These are phyloP conservation scores for Ophiostoma australiae DNA, from an alignment of 2,329 filamentous ascomycete species.

Conservation along the genomic window DNA sequence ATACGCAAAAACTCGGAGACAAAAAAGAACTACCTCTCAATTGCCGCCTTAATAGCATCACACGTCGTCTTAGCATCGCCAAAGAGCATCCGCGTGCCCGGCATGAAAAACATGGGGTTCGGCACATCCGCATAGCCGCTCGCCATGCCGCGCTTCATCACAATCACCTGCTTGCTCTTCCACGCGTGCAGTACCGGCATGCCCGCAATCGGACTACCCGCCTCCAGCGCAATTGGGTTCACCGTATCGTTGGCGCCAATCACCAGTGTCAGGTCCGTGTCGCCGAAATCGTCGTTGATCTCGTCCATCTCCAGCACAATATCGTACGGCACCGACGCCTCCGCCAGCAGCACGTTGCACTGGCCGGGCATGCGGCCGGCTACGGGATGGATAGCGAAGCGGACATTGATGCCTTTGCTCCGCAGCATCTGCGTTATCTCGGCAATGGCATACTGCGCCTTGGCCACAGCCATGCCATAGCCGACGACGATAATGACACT, in stretches of 20 bases:
- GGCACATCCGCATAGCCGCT: slow-evolving; percentile 87
- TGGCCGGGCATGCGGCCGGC: slow-evolving; percentile 90
- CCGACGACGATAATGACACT: slow-evolving; percentile 86
- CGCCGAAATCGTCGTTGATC: slow-evolving; percentile 85
- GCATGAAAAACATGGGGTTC: slow-evolving; percentile 93
- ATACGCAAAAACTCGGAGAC: neutral
- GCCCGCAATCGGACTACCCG: slow-evolving; percentile 76
- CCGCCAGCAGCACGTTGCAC: slow-evolving; percentile 84
- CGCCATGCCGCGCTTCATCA: slow-evolving; percentile 89
- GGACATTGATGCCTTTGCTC: slow-evolving; percentile 71
- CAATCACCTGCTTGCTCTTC: slow-evolving; percentile 89
- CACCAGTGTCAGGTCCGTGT: slow-evolving; percentile 81
- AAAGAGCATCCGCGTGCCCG: slow-evolving; percentile 84
- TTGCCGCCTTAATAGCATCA: slow-evolving; percentile 45
- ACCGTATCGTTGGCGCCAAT: slow-evolving; percentile 93
- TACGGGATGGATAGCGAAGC: slow-evolving; percentile 86
- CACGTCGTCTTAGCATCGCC: slow-evolving; percentile 81
- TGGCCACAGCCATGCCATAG: slow-evolving; percentile 91
- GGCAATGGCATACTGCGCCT: slow-evolving; percentile 85
- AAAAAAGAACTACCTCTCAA: neutral
- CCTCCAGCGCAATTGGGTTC: slow-evolving; percentile 81
- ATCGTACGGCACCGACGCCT: slow-evolving; percentile 84
- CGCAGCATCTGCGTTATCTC: slow-evolving; percentile 72
- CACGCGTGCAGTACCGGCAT: slow-evolving; percentile 91
- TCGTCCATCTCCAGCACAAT: slow-evolving; percentile 95